Evolutionary conservation across 2,329 filamentous ascomycete species (phyloP).

Genomic region (Epichloe amarillans): DNA sequence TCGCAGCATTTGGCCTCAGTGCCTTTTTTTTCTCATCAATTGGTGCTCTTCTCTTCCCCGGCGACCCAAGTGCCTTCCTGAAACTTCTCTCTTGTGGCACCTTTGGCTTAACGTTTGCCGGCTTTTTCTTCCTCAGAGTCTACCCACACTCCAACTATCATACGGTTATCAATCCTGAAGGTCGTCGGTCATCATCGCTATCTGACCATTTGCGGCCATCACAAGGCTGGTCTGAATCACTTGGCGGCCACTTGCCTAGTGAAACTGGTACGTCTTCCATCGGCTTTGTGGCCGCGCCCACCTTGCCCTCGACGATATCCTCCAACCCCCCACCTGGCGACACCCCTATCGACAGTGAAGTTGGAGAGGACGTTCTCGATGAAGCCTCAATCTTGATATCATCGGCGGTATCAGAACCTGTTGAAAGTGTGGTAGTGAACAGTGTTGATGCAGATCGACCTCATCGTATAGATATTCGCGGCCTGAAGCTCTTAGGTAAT

Average conservation of each 20-base stretch:
- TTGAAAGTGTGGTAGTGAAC: conserved; percentile 39
- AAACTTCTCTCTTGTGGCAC: conserved; percentile 71
- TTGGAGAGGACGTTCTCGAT: conserved; percentile 36
- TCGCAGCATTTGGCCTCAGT: conserved; percentile 86
- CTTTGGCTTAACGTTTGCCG: conserved; percentile 56
- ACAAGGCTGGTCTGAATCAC: not conserved
- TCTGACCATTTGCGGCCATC: not conserved
- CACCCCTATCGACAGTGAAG: conserved; percentile 1
- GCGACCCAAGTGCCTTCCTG: conserved; percentile 70
- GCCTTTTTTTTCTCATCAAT: conserved; percentile 95
- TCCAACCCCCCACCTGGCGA: not conserved
- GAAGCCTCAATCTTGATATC: conserved; percentile 77
- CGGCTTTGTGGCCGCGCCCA: conserved; percentile 1
- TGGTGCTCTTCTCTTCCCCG: conserved; percentile 65
- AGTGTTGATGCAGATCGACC: conserved; percentile 60
- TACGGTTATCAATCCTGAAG: conserved; percentile 30
- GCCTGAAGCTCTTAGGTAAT: conserved; percentile 56
- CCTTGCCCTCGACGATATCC: not conserved
- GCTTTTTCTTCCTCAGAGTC: conserved; percentile 76
- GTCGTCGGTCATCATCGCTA: not conserved
- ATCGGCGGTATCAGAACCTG: conserved; percentile 40
- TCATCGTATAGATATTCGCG: conserved; percentile 83
- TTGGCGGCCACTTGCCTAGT: conserved; percentile 22
- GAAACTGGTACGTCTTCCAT: conserved; percentile 53
- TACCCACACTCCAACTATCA: conserved; percentile 45